Evolutionary conservation across 306 rosid species (phyloP).

Genomic region (Quercus aquifolioides): DNA sequence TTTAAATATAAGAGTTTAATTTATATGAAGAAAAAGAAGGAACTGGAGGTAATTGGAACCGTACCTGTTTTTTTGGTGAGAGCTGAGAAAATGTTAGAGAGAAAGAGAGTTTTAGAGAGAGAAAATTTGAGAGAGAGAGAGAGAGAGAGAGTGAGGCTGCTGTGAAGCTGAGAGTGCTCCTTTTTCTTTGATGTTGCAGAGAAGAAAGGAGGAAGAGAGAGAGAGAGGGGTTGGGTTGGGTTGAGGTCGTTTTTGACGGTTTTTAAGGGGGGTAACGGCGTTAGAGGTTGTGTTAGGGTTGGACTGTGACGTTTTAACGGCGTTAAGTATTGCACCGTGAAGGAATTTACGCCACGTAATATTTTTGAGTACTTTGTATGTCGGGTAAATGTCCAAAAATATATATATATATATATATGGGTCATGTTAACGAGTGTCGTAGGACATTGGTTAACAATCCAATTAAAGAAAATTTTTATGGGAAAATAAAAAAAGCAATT

Average conservation of each 20-base stretch:
- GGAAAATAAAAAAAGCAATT: no score
- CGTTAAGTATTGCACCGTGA: conserved; percentile 12
- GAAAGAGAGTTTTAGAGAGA: conserved; percentile 11
- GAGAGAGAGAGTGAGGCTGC: conserved; percentile 1
- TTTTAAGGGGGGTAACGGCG: conserved; percentile 18
- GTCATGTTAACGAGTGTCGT: no score
- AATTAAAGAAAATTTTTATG: no score
- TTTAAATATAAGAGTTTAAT: background rate
- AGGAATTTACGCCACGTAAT: background rate
- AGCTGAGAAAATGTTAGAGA: background rate
- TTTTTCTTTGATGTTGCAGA: background rate
- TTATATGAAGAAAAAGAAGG: conserved; percentile 1
- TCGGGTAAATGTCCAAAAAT: background rate
- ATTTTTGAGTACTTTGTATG: no score
- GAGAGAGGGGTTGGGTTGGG: background rate
- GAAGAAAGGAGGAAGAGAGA: background rate
- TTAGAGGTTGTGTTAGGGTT: background rate
- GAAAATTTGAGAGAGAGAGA: background rate
- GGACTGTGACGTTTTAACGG: conserved; percentile 9
- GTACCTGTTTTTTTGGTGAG: background rate
- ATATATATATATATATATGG: no score
- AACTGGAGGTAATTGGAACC: conserved; percentile 20
- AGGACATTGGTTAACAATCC: no score
- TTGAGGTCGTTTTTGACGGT: conserved; percentile 26
- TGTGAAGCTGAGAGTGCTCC: background rate